Evolutionary conservation across 371 early-diverging fungal species (phyloP).

Genomic region (Smittium culicis): DNA sequence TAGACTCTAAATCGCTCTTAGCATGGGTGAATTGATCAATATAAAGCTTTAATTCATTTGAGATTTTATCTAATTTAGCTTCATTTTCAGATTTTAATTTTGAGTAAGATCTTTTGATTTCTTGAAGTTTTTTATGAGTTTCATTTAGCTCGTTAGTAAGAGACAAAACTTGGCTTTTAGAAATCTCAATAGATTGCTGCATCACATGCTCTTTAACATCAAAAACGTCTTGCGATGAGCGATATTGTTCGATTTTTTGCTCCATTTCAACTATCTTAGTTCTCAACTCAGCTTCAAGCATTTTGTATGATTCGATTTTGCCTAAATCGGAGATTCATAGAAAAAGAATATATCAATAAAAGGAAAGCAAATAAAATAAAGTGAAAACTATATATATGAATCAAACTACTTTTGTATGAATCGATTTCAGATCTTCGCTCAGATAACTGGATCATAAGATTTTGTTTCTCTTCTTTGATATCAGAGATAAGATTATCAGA

Average conservation of each 20-base stretch:
- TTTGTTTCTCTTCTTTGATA: slow-evolving; percentile 24
- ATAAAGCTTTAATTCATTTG: slow-evolving; percentile 29
- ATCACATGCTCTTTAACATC: slow-evolving; percentile 32
- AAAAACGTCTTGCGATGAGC: slow-evolving; percentile 19
- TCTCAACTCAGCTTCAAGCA: slow-evolving; percentile 19
- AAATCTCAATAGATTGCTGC: slow-evolving; percentile 28
- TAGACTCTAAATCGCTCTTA: slow-evolving; percentile 29
- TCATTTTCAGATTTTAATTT: slow-evolving; percentile 29
- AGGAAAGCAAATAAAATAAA: too few relatives aligned
- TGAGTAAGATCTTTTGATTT: background rate
- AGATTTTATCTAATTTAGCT: slow-evolving; percentile 20
- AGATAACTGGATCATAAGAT: slow-evolving; percentile 20
- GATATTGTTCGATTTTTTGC: slow-evolving; percentile 28
- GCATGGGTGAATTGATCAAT: slow-evolving; percentile 20
- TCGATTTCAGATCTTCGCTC: slow-evolving; percentile 26
- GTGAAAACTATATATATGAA: too few relatives aligned
- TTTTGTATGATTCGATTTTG: slow-evolving; percentile 4
- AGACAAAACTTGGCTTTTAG: slow-evolving; percentile 35
- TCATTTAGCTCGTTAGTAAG: slow-evolving; percentile 38
- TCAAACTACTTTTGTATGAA: background rate
- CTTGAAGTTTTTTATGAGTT: slow-evolving; percentile 24
- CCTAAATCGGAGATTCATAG: background rate
- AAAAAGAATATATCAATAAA: too few relatives aligned
- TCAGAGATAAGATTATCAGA: slow-evolving; percentile 15
- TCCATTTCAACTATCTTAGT: slow-evolving; percentile 22